Base-by-base conservation (phyloP, 441 rosid species). In the Omphalea diandra region DNA sequence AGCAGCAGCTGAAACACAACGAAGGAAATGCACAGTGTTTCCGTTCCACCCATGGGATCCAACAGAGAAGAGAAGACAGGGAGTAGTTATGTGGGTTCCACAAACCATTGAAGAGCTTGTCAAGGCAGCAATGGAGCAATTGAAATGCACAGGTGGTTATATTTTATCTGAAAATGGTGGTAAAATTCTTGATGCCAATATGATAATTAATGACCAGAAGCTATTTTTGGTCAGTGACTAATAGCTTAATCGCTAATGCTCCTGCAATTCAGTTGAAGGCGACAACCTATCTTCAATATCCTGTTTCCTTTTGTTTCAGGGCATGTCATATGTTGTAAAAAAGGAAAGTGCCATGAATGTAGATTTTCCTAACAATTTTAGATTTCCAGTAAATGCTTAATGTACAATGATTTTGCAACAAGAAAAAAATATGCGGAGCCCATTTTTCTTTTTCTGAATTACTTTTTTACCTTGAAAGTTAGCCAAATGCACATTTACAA, bases 61-160 rank as follows among this genome's bases (percentile, higher is more conserved):
- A 0, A 55, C 67, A 64, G 87, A 84, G 73, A 65, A 74, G 73
- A 80, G 74, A 79, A 84, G 77, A 75, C 68, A 74, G 0, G 97
- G 96, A 50, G 70, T 88, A 47, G 83, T 87, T 2, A 33, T 87
- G 55, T 87, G 96, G 96, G 88, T 91, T 65, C 93, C 97, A 7
- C 49, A 67, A 72, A 87, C 79, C 75, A 79, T 90, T 73, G 86
- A 88, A 44, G 90, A 87, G 60, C 90, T 92, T 26, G 67, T 87
- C 8, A 75, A 63, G 66, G 75, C 49, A 7, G 93, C 96, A 5
- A 71, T 52, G 8, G 83, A 75, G 67, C 76, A 75, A 65, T 81
- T 87, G 56, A 72, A 80, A 63, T 53, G 78, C 35, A 17, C 76
- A 0, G 55, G 65, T 52, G 82, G 65, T 69, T 84, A 72, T 60